Conservation (phyloP, 148 eudicot species). For the Drosera capensis region DNA sequence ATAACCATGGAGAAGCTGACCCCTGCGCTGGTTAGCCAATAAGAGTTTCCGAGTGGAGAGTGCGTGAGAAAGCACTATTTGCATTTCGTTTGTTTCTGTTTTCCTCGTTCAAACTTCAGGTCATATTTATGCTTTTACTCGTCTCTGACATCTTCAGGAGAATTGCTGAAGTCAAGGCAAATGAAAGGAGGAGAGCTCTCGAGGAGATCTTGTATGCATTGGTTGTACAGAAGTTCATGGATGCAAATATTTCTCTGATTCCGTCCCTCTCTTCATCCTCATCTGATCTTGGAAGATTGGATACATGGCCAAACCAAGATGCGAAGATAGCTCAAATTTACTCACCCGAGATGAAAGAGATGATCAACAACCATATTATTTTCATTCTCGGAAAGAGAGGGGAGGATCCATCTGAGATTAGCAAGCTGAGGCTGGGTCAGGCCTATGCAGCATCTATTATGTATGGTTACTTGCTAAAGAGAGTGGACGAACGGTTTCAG, state of each 20-base stretch:
- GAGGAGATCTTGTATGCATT: slow-evolving; percentile 86
- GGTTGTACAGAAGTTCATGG: slow-evolving; percentile 86
- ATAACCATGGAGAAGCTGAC: too few relatives aligned
- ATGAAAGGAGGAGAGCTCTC: slow-evolving; percentile 63
- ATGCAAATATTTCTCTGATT: slow-evolving; percentile 52
- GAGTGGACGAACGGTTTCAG: slow-evolving; percentile 88
- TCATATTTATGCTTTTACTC: background rate
- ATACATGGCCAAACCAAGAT: slow-evolving; percentile 49
- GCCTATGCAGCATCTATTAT: slow-evolving; percentile 95
- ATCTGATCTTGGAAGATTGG: slow-evolving; percentile 40
- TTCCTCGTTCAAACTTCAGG: too few relatives aligned
- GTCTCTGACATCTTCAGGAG: slow-evolving; percentile 33
- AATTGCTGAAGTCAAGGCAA: slow-evolving; percentile 86
- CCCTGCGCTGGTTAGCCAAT: too few relatives aligned
- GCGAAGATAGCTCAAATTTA: slow-evolving; percentile 59
- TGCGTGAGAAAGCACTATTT: too few relatives aligned
- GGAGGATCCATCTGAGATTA: slow-evolving; percentile 48
- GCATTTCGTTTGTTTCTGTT: too few relatives aligned
- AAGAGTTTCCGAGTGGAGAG: too few relatives aligned
- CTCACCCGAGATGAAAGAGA: slow-evolving; percentile 82
- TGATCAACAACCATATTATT: slow-evolving; percentile 84
- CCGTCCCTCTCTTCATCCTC: slow-evolving; percentile 53
- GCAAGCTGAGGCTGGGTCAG: slow-evolving; percentile 85
- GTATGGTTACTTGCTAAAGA: slow-evolving; percentile 92
- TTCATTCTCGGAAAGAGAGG: slow-evolving; percentile 69